Base-by-base conservation (phyloP, 805 yeast genomes). In the Saccharomyces mikatae region DNA sequence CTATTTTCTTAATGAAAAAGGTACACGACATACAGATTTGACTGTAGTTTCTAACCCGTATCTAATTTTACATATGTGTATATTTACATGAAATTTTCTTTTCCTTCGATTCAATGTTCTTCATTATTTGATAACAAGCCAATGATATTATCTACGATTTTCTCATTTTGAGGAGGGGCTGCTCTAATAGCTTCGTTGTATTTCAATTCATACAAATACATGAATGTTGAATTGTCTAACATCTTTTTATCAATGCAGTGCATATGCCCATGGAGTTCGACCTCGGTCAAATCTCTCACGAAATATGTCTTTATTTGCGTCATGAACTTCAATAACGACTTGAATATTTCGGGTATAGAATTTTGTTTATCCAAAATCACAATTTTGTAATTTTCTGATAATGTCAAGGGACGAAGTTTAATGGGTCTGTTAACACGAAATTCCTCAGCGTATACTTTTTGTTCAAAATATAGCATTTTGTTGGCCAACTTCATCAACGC, bases 1-100 rank as follows among this genome's bases (percentile, higher is more conserved):
- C 72, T 6, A 64, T 66, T 46, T 66, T 75, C 44, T 49, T 74
- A 8, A 65, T 68, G 46, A 62, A 63, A 44, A 54, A 57, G 26
- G 30, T 21, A 14, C 24, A 36, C 13, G 44, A 36, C 4, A 6
- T 36, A 11, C 44, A 36, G 44, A 6, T 36, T 17, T 36, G 17
- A 17, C 4, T 17, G 1, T 9, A 17, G 13, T 17, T 17, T 36
- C 3, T 36, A 17, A 4, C 44, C 13, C 10, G 11, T 36, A 31
- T 36, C 11, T 17, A 17, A 17, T 36, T 21, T 4, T 36, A 36
- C 54, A 36, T 36, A 41, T 26, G 30, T 41, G 29, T 26, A 51
- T 46, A 27, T 24, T 28, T 50, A 27, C 31, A 50, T 41, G 47
- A 22, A 26, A 29, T 4, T 17, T 13, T 13, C 22, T 4, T 17